phyloP scores from a whole-genome alignment of 2,329 filamentous ascomycete species.

The Diplodia corticola region DNA sequence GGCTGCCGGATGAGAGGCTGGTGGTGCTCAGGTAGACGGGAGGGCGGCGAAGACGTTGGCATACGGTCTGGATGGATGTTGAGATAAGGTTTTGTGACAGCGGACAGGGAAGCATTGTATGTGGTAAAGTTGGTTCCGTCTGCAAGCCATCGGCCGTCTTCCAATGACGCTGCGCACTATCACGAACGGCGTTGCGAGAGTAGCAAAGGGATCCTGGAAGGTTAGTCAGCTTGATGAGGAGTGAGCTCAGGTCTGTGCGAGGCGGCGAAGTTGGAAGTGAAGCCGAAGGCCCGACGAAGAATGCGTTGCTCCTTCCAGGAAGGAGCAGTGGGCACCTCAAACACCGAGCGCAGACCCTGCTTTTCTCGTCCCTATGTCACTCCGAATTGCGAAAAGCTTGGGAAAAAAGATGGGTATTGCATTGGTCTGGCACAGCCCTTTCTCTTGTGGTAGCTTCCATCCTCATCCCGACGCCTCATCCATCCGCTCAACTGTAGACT shows the following conservation, averaged over 20 bases:
- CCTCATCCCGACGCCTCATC: neutral
- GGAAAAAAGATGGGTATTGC: constrained; percentile 5
- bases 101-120: neutral
- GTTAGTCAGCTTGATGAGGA: too few relatives aligned
- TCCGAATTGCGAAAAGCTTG: neutral
- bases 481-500: neutral
- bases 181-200: neutral
- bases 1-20: too few relatives aligned
- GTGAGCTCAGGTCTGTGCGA: too few relatives aligned
- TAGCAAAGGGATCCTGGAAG: neutral
- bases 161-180: neutral
- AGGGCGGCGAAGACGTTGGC: neutral
- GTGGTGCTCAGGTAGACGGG: too few relatives aligned
- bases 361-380: neutral
- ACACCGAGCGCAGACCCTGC: neutral
- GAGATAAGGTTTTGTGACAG: neutral
- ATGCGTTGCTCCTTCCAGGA: too few relatives aligned
- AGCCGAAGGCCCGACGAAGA: too few relatives aligned
- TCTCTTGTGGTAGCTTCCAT: neutral
- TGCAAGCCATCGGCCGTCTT: neutral
- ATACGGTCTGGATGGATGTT: neutral
- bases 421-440: neutral
- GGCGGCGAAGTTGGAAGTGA: too few relatives aligned
- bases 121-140: neutral
- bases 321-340: too few relatives aligned